phyloP scores from a whole-genome alignment of 768 basidiomycete genomes.

The Sporobolomyces roseus region DNA sequence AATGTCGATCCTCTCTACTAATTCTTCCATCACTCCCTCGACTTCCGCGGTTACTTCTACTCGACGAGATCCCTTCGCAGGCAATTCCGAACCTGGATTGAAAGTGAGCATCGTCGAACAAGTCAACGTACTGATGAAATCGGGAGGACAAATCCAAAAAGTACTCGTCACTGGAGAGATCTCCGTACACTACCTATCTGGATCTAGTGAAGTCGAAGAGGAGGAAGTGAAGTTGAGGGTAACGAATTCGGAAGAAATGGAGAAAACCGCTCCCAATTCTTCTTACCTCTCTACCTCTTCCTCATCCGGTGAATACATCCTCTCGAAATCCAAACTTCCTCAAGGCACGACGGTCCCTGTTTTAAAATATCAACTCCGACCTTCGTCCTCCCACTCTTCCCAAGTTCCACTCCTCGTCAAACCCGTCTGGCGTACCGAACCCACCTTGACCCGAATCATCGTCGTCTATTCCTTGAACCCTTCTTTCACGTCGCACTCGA shows the following conservation, averaged over 20 bases:
- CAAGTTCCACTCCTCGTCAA: constrained; percentile 48
- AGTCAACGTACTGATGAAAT: constrained; percentile 50
- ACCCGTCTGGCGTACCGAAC: constrained; percentile 50
- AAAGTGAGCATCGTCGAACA: constrained; percentile 50
- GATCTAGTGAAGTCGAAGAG: neutral
- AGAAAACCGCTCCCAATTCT: constrained; percentile 53
- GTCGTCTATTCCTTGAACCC: constrained; percentile 48
- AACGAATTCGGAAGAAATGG: constrained; percentile 48
- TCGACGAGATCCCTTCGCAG: constrained; percentile 37
- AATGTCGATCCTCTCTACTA: constrained; percentile 37
- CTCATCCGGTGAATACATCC: constrained; percentile 47
- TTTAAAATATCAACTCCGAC: constrained; percentile 52
- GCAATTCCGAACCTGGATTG: constrained; percentile 44
- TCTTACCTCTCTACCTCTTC: constrained; percentile 46
- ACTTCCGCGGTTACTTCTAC: neutral
- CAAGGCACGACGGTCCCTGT: constrained; percentile 43
- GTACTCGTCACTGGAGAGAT: constrained; percentile 52
- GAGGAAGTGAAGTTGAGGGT: constrained; percentile 45
- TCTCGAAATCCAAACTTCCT: constrained; percentile 44
- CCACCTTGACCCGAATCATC: constrained; percentile 50
- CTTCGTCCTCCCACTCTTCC: constrained; percentile 32
- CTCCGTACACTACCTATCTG: constrained; percentile 39
- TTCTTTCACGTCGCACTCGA: constrained; percentile 1
- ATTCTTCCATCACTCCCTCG: constrained; percentile 22
- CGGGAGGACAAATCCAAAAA: constrained; percentile 47